Conservation (phyloP, 352 stramenopile genomes). For the Phytophthora meadii region DNA sequence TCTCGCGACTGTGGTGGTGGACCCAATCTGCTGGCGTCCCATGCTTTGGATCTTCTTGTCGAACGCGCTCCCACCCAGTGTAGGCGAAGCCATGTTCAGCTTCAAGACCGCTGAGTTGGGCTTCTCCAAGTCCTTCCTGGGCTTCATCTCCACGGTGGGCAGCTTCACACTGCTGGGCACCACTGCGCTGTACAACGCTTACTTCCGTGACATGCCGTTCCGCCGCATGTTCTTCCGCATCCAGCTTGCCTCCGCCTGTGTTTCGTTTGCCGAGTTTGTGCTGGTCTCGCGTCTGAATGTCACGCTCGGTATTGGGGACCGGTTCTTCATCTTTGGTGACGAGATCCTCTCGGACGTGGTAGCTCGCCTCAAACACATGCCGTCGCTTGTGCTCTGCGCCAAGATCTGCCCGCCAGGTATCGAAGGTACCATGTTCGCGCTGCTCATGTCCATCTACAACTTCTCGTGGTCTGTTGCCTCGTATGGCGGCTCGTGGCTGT, state of each 20-base stretch:
- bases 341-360: conserved; percentile 86
- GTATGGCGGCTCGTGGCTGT: conserved; percentile 83
- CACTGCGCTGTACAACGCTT: conserved; percentile 81
- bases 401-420: conserved; percentile 96
- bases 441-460: conserved; percentile 90
- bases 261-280: conserved; percentile 75
- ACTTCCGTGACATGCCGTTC: conserved; percentile 83
- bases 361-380: conserved; percentile 88
- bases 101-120: conserved; percentile 81
- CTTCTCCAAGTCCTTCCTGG: conserved; percentile 83
- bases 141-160: conserved; percentile 79
- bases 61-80: conserved; percentile 70
- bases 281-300: conserved; percentile 78
- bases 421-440: conserved; percentile 96
- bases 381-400: conserved; percentile 95
- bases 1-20: conserved; percentile 64
- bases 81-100: conserved; percentile 86
- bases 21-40: conserved; percentile 79
- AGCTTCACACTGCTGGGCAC: conserved; percentile 75
- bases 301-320: conserved; percentile 62
- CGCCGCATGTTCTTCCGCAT: conserved; percentile 79
- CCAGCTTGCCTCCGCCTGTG: conserved; percentile 69
- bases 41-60: conserved; percentile 88
- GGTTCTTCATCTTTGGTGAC: conserved; percentile 85
- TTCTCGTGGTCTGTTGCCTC: conserved; percentile 83